phyloP scores from a whole-genome alignment of 2,329 filamentous ascomycete species.

The Alternaria angustiovoidea region DNA sequence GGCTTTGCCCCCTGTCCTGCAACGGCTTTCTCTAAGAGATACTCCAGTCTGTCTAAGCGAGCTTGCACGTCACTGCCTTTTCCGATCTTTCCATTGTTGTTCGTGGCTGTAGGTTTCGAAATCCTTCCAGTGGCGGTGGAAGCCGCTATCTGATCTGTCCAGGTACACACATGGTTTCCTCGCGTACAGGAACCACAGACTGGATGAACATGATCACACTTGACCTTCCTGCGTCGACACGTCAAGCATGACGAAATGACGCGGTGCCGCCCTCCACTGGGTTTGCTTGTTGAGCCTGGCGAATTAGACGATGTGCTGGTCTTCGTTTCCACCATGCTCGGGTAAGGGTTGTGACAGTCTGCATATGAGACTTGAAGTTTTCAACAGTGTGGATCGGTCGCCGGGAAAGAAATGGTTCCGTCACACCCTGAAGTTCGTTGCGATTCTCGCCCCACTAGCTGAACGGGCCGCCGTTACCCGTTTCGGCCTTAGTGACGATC shows the following conservation, averaged over 20 bases:
- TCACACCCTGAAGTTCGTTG: conserved; percentile 6
- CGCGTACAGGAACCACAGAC: conserved; percentile 49
- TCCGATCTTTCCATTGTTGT: conserved; percentile 29
- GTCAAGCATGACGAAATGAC: conserved; percentile 51
- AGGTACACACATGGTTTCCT: conserved; percentile 49
- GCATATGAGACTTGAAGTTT: conserved; percentile 18
- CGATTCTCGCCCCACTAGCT: conserved; percentile 17
- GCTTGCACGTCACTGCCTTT: conserved; percentile 46
- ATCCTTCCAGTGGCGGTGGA: conserved; percentile 32
- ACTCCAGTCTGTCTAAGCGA: conserved; percentile 48
- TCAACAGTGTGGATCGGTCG: conserved; percentile 22
- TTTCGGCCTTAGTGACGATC: conserved; percentile 11
- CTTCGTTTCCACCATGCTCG: conserved; percentile 39
- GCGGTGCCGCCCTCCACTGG: conserved; percentile 44
- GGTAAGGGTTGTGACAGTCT: conserved; percentile 10
- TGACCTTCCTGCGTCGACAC: conserved; percentile 50
- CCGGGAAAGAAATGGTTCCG: conserved; percentile 21
- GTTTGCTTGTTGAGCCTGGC: conserved; percentile 34
- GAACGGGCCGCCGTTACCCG: conserved; percentile 8
- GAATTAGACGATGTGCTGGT: conserved; percentile 32
- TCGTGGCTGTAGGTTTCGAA: conserved; percentile 30
- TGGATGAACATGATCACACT: conserved; percentile 51
- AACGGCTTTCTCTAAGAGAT: conserved; percentile 47
- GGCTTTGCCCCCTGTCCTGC: conserved; percentile 27
- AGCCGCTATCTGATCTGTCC: conserved; percentile 40